Percentiles rank a stretch among this genome's conserved stretches.
phyloP scores from a whole-genome alignment of 2,329 filamentous ascomycete genomes.

The Microdochium paspali region DNA sequence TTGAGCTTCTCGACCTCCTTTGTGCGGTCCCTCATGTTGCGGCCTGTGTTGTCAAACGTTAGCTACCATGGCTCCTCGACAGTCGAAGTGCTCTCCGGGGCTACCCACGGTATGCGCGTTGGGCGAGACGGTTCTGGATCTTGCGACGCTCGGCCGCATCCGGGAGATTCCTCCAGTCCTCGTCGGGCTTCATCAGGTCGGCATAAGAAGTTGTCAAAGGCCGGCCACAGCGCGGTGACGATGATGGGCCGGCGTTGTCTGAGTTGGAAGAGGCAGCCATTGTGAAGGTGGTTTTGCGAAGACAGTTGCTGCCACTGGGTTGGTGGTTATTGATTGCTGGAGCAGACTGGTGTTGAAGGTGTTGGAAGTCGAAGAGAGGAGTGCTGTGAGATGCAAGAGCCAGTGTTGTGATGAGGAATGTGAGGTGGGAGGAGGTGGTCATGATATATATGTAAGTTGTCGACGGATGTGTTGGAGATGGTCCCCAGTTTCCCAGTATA shows the following conservation, averaged over 20 bases:
- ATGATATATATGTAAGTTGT: too few species aligned
- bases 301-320: background rate
- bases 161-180: constrained; percentile 23
- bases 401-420: background rate
- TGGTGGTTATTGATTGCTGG: background rate
- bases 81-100: background rate
- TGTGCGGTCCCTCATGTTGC: constrained; percentile 22
- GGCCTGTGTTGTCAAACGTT: constrained; percentile 10
- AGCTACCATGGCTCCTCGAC: background rate
- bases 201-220: constrained; percentile 21
- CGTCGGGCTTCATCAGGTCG: constrained; percentile 23
- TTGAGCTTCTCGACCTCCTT: constrained; percentile 22
- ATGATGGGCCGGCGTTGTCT: constrained; percentile 15
- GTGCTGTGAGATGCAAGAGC: background rate
- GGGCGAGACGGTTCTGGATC: constrained; percentile 24
- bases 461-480: background rate
- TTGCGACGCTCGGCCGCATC: constrained; percentile 21
- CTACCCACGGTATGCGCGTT: constrained; percentile 21
- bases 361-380: background rate
- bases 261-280: background rate
- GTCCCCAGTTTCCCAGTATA: background rate
- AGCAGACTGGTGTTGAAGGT: background rate
- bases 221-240: constrained; percentile 19
- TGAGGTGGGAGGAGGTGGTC: too few species aligned
- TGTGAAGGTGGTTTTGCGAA: background rate